Percentiles rank a stretch among this genome's conserved stretches.
Conservation (phyloP, 306 rosid species). For the Cicer judaicum region DNA sequence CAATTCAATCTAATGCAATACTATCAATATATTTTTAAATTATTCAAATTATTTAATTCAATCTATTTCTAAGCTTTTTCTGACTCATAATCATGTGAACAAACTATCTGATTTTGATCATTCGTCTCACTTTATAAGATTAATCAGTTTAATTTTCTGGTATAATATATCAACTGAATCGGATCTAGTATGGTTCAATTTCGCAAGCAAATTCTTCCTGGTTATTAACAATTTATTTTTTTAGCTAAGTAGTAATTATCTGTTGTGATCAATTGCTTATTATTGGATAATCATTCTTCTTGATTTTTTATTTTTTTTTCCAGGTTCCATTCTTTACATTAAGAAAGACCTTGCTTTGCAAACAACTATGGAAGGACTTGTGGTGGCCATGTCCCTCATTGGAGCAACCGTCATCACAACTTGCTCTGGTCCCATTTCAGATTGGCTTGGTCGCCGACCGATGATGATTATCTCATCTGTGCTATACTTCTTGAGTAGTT, state of each 20-base stretch:
- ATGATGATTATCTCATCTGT: slow-evolving; percentile 75
- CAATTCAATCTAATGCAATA: neutral
- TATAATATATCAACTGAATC: neutral
- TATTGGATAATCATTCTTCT: neutral
- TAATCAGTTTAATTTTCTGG: neutral
- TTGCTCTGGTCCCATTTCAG: slow-evolving; percentile 71
- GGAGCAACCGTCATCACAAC: slow-evolving; percentile 80
- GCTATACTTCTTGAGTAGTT: slow-evolving; percentile 67
- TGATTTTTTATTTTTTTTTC: slow-evolving; percentile 10
- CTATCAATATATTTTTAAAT: too few species aligned
- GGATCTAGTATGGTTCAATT: slow-evolving; percentile 28
- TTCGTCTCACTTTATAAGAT: neutral
- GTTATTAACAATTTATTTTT: neutral
- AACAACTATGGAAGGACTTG: slow-evolving; percentile 69
- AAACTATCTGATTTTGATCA: neutral
- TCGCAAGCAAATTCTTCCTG: neutral
- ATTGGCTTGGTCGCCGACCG: slow-evolving; percentile 73
- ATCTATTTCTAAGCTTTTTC: neutral
- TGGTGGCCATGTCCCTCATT: slow-evolving; percentile 85
- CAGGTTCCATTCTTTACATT: slow-evolving; percentile 78
- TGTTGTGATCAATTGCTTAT: neutral
- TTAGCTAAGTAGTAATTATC: too few species aligned
- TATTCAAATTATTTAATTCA: too few species aligned
- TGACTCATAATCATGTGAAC: neutral
- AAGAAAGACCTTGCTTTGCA: slow-evolving; percentile 59